Percentiles rank a stretch among this genome's conserved stretches.
These are phyloP conservation scores for Yarrowia sp. DNA, from an alignment of 805 yeast species.

Conservation along the genomic window DNA sequence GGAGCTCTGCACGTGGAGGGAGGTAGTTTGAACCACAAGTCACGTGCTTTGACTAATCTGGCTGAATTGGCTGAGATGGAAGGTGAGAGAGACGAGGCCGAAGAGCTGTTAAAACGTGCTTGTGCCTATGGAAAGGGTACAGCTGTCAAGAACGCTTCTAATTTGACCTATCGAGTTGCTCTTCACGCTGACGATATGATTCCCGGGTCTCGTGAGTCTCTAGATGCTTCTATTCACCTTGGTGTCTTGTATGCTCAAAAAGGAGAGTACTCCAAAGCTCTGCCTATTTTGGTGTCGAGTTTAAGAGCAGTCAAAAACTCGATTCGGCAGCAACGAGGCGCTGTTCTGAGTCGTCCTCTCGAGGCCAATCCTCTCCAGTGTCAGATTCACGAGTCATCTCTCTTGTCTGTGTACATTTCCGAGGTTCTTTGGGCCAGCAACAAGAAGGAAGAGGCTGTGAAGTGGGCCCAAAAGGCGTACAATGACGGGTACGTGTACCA, in stretches of 20 bases:
- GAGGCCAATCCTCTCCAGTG: slow-evolving; percentile 2
- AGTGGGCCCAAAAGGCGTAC: slow-evolving; percentile 34
- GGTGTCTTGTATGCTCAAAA: not conserved
- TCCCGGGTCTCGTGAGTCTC: slow-evolving; percentile 11
- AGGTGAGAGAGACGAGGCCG: not conserved
- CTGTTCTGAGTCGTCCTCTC: not conserved
- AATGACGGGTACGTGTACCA: slow-evolving; percentile 29
- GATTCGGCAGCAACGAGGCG: slow-evolving; percentile 6
- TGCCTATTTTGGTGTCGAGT: not conserved
- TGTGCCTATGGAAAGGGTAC: slow-evolving; percentile 16
- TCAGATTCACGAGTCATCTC: not conserved
- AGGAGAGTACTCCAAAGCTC: not conserved
- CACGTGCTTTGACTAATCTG: not conserved
- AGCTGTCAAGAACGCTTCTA: not conserved
- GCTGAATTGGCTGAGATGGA: slow-evolving; percentile 16
- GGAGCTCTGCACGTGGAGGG: not conserved
- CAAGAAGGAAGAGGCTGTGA: slow-evolving; percentile 30
- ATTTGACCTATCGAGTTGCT: not conserved
- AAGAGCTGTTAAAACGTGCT: not conserved
- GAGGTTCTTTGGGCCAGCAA: slow-evolving; percentile 34
- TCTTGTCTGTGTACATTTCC: slow-evolving; percentile 28
- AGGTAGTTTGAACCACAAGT: not conserved
- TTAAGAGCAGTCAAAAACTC: slow-evolving; percentile 14
- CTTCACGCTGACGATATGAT: slow-evolving; percentile 5
- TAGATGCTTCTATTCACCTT: slow-evolving; percentile 5